These are phyloP conservation scores for Aspergillus sojae DNA, from an alignment of 2,329 filamentous ascomycete genomes.

Conservation along the genomic window DNA sequence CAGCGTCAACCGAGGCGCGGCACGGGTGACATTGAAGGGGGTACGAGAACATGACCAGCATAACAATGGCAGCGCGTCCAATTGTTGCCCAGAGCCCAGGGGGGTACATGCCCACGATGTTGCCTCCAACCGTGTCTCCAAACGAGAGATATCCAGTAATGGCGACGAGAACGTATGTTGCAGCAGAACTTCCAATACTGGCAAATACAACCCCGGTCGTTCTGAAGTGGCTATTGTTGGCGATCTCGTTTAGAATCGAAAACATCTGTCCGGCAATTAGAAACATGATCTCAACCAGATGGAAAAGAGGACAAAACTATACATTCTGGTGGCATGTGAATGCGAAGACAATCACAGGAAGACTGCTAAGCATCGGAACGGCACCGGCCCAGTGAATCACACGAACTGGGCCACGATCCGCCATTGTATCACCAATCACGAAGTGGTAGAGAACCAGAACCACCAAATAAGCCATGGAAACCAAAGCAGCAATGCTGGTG, in stretches of 20 bases:
- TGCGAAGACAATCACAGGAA: slow-evolving; percentile 97
- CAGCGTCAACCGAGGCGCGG: slow-evolving; percentile 89
- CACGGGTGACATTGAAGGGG: slow-evolving; percentile 95
- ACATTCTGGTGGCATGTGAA: slow-evolving; percentile 99
- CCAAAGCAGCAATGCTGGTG: slow-evolving; percentile 85
- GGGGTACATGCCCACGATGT: slow-evolving; percentile 90
- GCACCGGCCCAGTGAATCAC: slow-evolving; percentile 78
- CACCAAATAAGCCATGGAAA: slow-evolving; percentile 93
- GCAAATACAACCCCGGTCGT: slow-evolving; percentile 77
- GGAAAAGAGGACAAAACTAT: slow-evolving; percentile 31
- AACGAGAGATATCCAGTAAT: slow-evolving; percentile 96
- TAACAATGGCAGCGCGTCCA: slow-evolving; percentile 90
- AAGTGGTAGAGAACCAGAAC: slow-evolving; percentile 94
- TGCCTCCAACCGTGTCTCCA: slow-evolving; percentile 83
- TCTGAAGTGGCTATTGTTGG: slow-evolving; percentile 76
- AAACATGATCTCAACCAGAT: background rate
- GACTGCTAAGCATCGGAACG: slow-evolving; percentile 76
- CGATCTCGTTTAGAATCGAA: slow-evolving; percentile 93
- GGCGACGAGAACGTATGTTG: slow-evolving; percentile 85
- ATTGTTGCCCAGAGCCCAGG: slow-evolving; percentile 84
- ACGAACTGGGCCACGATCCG: slow-evolving; percentile 73
- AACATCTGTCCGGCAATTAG: slow-evolving; percentile 72
- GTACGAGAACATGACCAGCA: slow-evolving; percentile 95
- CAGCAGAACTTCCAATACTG: slow-evolving; percentile 86
- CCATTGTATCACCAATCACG: slow-evolving; percentile 71